Evolutionary conservation across 2,329 filamentous ascomycete genomes (phyloP).

Genomic region (Westerdykella ornata): DNA sequence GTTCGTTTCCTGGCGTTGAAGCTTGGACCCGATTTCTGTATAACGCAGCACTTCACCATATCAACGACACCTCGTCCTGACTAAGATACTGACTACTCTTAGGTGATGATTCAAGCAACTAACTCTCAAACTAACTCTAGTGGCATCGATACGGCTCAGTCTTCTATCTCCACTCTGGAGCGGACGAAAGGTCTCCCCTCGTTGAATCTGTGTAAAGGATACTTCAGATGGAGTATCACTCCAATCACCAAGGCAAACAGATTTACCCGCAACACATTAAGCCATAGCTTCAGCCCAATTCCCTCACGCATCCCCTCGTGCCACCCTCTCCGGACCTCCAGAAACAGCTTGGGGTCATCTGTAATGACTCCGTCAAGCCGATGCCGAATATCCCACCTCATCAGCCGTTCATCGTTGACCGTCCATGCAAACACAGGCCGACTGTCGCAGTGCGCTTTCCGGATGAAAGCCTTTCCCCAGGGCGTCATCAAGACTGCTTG

Average conservation of each 20-base stretch:
- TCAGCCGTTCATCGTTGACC: conserved; percentile 69
- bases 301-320: conserved; percentile 33
- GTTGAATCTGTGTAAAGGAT: conserved; percentile 13
- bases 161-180: conserved; percentile 5
- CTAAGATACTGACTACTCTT: too few relatives aligned
- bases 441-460: conserved; percentile 49
- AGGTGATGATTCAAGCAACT: background rate
- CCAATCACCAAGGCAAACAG: conserved; percentile 31
- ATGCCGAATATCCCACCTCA: conserved; percentile 70
- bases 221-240: conserved; percentile 27
- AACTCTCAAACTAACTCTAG: background rate
- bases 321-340: conserved; percentile 48
- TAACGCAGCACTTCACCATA: too few relatives aligned
- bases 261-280: conserved; percentile 29
- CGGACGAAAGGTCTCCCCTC: conserved; percentile 17
- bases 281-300: conserved; percentile 22
- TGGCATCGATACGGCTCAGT: background rate
- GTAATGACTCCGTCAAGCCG: conserved; percentile 75
- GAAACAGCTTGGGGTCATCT: conserved; percentile 66
- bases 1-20: conserved; percentile 6
- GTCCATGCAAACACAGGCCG: conserved; percentile 75
- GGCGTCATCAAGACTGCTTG: conserved; percentile 62
- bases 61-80: too few relatives aligned
- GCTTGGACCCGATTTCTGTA: conserved; percentile 7
- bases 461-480: conserved; percentile 60